phyloP scores from a whole-genome alignment of 116 monocot genomes.

The Iris pallida region DNA sequence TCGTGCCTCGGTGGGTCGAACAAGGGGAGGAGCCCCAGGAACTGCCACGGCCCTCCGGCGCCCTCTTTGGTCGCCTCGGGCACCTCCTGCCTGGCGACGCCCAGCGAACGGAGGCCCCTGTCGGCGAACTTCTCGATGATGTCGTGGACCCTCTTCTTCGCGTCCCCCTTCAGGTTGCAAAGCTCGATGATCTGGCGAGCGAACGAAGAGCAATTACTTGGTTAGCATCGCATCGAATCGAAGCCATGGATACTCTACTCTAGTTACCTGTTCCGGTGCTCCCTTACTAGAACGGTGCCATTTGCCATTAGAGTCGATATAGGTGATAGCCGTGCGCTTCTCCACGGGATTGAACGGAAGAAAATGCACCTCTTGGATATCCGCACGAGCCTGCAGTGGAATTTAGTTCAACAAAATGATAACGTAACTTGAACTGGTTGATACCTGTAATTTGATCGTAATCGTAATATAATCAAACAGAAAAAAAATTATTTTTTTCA shows the following conservation, averaged over 20 bases:
- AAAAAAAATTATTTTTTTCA: no score
- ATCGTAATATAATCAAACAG: no score
- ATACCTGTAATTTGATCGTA: no score
- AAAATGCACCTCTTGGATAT: constrained; percentile 65
- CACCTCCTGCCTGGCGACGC: constrained; percentile 12
- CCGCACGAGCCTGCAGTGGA: constrained; percentile 45
- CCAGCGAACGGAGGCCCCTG: constrained; percentile 7
- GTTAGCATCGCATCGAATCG: no score
- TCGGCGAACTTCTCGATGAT: constrained; percentile 13
- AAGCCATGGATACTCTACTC: background rate
- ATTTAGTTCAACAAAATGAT: background rate
- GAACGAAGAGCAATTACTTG: no score
- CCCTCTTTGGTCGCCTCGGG: constrained; percentile 42
- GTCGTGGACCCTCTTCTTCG: constrained; percentile 3
- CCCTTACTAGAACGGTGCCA: constrained; percentile 71
- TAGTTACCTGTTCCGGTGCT: constrained; percentile 60
- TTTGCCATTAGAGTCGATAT: constrained; percentile 40
- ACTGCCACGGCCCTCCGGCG: constrained; percentile 53
- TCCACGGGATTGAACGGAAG: constrained; percentile 77
- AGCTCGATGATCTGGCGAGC: constrained; percentile 31
- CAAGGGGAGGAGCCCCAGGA: constrained; percentile 60
- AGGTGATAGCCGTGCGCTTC: constrained; percentile 74
- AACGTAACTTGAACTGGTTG: background rate
- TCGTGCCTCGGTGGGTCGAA: constrained; percentile 83
- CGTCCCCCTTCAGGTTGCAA: constrained; percentile 15